Percentiles rank a stretch among this genome's conserved stretches.
Evolutionary conservation across 2,329 filamentous ascomycete species (phyloP).

Genomic region (Diaporthe velutina): DNA sequence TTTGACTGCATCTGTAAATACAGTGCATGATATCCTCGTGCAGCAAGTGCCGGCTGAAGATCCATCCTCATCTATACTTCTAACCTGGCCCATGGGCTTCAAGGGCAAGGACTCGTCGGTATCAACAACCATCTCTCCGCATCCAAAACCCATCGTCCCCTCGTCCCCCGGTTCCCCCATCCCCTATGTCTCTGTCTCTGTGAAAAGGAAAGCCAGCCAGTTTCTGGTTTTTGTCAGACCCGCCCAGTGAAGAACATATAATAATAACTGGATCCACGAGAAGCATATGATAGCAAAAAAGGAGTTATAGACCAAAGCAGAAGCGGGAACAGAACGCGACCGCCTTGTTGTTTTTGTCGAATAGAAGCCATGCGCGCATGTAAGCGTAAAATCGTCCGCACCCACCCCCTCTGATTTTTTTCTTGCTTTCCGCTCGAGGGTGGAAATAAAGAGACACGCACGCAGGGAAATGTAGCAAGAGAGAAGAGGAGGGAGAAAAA

Average conservation of each 20-base stretch:
- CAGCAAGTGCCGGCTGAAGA: constrained; percentile 10
- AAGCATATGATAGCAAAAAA: not conserved
- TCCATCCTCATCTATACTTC: not conserved
- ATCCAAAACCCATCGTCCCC: constrained; percentile 5
- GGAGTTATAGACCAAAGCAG: not conserved
- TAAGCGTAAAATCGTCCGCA: constrained; percentile 38
- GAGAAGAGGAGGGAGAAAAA: not conserved
- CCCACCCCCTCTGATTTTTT: constrained; percentile 3
- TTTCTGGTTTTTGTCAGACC: constrained; percentile 6
- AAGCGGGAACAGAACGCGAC: constrained; percentile 21
- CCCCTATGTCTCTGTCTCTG: not conserved
- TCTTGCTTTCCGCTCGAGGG: constrained; percentile 26
- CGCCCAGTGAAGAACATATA: constrained; percentile 31
- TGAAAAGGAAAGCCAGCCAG: not conserved
- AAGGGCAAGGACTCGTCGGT: not conserved
- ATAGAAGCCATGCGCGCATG: constrained; percentile 38
- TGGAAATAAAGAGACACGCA: constrained; percentile 6
- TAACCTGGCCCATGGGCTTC: not conserved
- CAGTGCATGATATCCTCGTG: not conserved
- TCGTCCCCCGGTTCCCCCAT: not conserved
- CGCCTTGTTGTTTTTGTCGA: constrained; percentile 23
- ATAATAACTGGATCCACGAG: constrained; percentile 12
- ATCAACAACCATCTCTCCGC: not conserved
- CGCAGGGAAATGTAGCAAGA: constrained; percentile 10
- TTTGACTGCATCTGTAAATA: constrained; percentile 5